Evolutionary conservation across 2,329 filamentous ascomycete species (phyloP).

Genomic region (Colletotrichum truncatum): DNA sequence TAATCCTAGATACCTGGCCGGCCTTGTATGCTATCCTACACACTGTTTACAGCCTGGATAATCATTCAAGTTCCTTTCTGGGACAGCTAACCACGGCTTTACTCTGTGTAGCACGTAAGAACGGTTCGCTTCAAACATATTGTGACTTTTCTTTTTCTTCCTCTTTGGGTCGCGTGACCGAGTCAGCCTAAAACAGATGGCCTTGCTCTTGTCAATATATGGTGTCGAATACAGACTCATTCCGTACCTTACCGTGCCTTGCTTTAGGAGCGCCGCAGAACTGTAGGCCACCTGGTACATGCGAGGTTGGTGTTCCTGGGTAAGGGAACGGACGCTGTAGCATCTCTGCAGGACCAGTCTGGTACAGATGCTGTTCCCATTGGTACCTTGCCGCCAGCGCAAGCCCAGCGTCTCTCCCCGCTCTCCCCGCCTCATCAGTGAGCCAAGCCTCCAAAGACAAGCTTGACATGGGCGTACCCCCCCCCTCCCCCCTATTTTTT

Average conservation of each 20-base stretch:
- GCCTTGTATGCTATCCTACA: no score
- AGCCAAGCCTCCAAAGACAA: conserved; percentile 13
- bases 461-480: background rate
- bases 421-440: background rate
- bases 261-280: background rate
- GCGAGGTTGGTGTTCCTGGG: background rate
- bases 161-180: background rate
- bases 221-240: background rate
- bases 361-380: no score
- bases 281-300: background rate
- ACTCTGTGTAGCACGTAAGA: no score
- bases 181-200: conserved; percentile 10
- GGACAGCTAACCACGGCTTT: no score
- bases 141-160: background rate
- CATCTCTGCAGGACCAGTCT: no score
- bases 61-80: no score
- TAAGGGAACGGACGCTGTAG: background rate
- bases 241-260: background rate
- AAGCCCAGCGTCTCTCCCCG: background rate
- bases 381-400: background rate
- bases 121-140: no score
- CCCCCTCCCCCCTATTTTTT: background rate
- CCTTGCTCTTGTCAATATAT: background rate
- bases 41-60: no score
- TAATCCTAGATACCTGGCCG: no score